Base-by-base conservation (phyloP, 192 early-diverging fungal genomes). In the Phlyctochytrium planicorne region DNA sequence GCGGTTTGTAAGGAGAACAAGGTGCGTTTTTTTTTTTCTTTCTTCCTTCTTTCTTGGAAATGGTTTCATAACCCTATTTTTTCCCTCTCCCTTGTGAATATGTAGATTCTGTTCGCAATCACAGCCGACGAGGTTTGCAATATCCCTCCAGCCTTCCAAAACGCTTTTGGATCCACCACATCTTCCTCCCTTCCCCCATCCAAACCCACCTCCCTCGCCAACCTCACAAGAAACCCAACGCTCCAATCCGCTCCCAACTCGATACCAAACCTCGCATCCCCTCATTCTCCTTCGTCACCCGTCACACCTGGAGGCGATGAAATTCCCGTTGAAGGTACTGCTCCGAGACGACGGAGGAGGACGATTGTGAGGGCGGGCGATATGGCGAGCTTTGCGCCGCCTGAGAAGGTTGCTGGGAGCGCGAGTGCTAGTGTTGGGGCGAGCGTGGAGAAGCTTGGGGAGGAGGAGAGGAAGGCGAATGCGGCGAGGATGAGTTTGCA, bases 1-100 rank as follows among this genome's bases (percentile, higher is more conserved):
- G 53, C 61, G 31, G 62, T 78, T 0, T 78, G 76, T 62, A 69
- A 70, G 31, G 68, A 65, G 23, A 73, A 74, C 62, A 78, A 74
- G 68, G 75, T 76, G 53, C 23, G 35, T 36, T 29, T 3, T 68
- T 17, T 29, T 34, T 27, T n/a, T 25, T 62, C 29, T 1, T 12
- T 23, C n/a, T 62, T 31, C 40, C 20, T 24, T 66, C 32, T 20
- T 16, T 33, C 17, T 60, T 31, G 24, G 20, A 63, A 17, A 35
- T 25, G 60, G 3, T n/a, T 35, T 62, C 53, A 17, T 30, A 20
- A 65, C 63, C 2, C 27, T 65, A 14, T 37, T 63, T 1, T 16
- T 20, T 23, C 24, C 62, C 2, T 63, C 17, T 17, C 62, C 31
- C 34, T 34, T 14, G 16, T 59, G 33, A 10, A 74, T 52, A 74